These are phyloP conservation scores for Naganishia sp. DNA, from an alignment of 1,284 basidiomycete genomes.

Conservation along the genomic window DNA sequence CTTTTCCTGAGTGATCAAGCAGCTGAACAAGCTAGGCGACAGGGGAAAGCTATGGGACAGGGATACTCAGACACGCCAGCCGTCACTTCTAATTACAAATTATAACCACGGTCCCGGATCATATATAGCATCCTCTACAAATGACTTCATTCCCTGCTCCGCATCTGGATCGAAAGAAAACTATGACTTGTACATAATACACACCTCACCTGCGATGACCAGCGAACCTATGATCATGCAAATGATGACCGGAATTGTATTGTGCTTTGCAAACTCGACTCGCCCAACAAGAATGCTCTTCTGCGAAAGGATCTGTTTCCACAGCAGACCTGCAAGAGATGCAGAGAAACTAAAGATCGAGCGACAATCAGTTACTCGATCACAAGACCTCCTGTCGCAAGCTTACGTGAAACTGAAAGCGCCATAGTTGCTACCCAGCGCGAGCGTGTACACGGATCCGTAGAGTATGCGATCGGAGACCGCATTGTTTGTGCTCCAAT, in stretches of 20 bases:
- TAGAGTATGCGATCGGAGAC: conserved; percentile 50
- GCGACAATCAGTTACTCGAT: neutral
- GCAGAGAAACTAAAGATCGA: conserved; percentile 62
- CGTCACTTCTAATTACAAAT: too few relatives aligned
- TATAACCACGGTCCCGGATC: too few relatives aligned
- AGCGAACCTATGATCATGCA: conserved; percentile 63
- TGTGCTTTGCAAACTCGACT: conserved; percentile 71
- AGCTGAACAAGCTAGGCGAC: too few relatives aligned
- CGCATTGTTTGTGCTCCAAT: conserved; percentile 41
- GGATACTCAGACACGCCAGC: too few relatives aligned
- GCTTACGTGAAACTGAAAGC: conserved; percentile 80
- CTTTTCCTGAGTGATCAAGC: too few relatives aligned
- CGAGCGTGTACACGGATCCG: conserved; percentile 62
- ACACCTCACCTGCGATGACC: conserved; percentile 54
- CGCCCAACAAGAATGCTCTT: conserved; percentile 73
- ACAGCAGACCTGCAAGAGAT: conserved; percentile 85
- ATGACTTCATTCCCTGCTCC: too few relatives aligned
- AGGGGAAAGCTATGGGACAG: too few relatives aligned
- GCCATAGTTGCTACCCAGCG: conserved; percentile 83
- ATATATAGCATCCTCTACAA: too few relatives aligned
- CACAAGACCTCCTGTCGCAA: neutral
- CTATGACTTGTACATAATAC: conserved; percentile 47
- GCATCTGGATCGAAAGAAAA: neutral
- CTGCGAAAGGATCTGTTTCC: conserved; percentile 75
- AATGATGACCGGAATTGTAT: conserved; percentile 64